phyloP scores from a whole-genome alignment of 345 rosid species.

The Dipteronia dyeriana region DNA sequence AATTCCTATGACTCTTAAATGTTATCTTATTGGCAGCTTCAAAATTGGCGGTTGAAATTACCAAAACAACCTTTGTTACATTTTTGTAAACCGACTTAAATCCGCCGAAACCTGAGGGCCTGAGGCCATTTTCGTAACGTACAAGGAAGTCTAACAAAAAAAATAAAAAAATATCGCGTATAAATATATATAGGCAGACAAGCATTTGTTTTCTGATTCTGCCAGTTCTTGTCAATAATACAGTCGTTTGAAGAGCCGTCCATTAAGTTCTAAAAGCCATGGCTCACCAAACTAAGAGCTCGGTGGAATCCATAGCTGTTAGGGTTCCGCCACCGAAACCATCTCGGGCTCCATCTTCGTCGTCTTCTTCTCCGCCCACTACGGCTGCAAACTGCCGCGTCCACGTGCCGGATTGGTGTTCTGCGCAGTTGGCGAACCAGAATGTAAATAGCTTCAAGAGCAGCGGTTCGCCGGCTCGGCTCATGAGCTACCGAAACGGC shows the following conservation, averaged over 20 bases:
- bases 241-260: neutral
- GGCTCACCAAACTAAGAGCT: slow-evolving; percentile 6
- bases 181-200: neutral
- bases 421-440: slow-evolving; percentile 7
- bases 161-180: neutral
- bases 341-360: neutral
- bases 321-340: slow-evolving; percentile 2
- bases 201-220: neutral
- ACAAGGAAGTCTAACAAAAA: too few relatives aligned
- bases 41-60: neutral
- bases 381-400: neutral
- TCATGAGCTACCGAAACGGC: slow-evolving; percentile 40
- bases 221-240: slow-evolving; percentile 1
- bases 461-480: slow-evolving; percentile 33
- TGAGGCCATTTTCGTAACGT: neutral
- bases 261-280: neutral
- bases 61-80: neutral
- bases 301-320: slow-evolving; percentile 24
- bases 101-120: neutral
- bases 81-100: neutral
- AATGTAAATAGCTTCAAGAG: slow-evolving; percentile 31
- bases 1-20: neutral
- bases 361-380: neutral
- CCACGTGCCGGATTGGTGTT: neutral
- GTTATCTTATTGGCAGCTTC: neutral